Evolutionary conservation across 495 filamentous ascomycete species (phyloP).

Genomic region (Cercophora samala): DNA sequence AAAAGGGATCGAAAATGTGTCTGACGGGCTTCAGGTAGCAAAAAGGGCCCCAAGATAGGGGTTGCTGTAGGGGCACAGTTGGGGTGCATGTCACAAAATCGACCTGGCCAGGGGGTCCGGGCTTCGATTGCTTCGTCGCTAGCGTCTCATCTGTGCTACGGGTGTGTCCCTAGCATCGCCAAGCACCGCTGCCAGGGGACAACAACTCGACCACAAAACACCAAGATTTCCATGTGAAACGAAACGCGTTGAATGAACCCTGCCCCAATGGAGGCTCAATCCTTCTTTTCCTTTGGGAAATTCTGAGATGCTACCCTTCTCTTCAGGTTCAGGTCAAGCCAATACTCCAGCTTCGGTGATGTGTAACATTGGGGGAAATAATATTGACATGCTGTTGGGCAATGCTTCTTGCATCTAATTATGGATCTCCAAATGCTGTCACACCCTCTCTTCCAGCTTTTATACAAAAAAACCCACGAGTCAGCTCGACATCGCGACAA

Average conservation of each 20-base stretch:
- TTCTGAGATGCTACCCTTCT: background rate
- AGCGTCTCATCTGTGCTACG: slow-evolving; percentile 6
- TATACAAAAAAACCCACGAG: background rate
- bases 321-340: background rate
- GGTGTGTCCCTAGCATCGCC: slow-evolving; percentile 23
- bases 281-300: background rate
- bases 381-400: background rate
- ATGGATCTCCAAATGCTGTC: background rate
- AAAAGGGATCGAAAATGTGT: slow-evolving; percentile 22
- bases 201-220: slow-evolving; percentile 21
- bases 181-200: slow-evolving; percentile 29
- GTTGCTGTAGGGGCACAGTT: slow-evolving; percentile 28
- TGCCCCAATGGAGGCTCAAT: slow-evolving; percentile 5
- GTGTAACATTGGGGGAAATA: background rate
- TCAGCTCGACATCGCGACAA: background rate
- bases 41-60: slow-evolving; percentile 33
- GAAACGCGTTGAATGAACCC: slow-evolving; percentile 13
- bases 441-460: background rate
- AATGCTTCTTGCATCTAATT: background rate
- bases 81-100: slow-evolving; percentile 22
- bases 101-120: slow-evolving; percentile 8
- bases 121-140: slow-evolving; percentile 7
- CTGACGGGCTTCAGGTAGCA: slow-evolving; percentile 31
- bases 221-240: slow-evolving; percentile 18
- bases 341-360: background rate